Base-by-base conservation (phyloP, 257 asterid species). In the Oldenlandia corymbosa region DNA sequence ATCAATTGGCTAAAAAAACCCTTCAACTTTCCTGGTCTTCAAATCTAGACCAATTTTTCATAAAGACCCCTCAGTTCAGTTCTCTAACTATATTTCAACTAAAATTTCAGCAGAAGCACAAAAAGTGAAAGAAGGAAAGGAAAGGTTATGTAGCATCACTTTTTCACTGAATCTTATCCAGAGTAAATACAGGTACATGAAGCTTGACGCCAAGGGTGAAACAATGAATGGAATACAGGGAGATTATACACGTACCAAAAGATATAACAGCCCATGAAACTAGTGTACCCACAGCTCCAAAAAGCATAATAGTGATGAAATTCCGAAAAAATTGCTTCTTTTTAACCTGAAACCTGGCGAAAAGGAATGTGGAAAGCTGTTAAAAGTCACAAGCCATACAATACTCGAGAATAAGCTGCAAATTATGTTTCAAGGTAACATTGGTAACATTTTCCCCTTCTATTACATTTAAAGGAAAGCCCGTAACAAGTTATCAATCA, bases 291-390 rank as follows among this genome's bases (percentile, higher is more conserved):
- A 78, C 62, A 30, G 83, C 83, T 64, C 80, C 83, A 30, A 78
- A 78, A 61, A 78, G 62, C 75, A 62, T 71, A 56, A 78, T 78
- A n/a, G 83, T 78, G 13, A 71, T 68, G 68, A 78, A 78, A 69
- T 78, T 78, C n/a, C 78, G 80, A 42, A 78, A 78, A 72, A 78
- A 78, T 30, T 78, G 78, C 72, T 78, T 78, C 78, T 78, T 78
- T 72, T 78, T 78, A 49, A 78, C 83, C 73, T 75, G 83, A 41
- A 78, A 78, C 66, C 83, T 78, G 83, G 14, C 24, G 68, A 26
- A 17, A 60, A n/a, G n/a, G n/a, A n/a, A n/a, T n/a, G n/a, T n/a
- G n/a, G n/a, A n/a, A n/a, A n/a, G n/a, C n/a, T n/a, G n/a, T n/a
- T n/a, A n/a, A n/a, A n/a, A n/a, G n/a, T n/a, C n/a, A n/a, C n/a